A percentile compares a stretch with the other conserved stretches of the same genome.
Conservation (phyloP, 257 asterid species). For the Leonotis leonurus region DNA sequence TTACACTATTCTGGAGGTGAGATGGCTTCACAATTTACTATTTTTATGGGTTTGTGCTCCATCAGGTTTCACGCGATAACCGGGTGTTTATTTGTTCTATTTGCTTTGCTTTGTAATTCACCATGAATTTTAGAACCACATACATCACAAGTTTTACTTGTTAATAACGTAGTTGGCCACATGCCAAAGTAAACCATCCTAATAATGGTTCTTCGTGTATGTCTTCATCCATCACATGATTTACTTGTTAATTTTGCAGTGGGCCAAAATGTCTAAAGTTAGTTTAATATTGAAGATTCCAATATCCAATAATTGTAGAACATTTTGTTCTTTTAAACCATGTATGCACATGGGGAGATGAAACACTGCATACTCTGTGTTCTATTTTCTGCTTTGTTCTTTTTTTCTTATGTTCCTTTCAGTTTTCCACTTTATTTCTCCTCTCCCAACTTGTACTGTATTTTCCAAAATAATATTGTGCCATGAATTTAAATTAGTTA, state of each 20-base stretch:
- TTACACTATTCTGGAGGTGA: conserved; percentile 90
- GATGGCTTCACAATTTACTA: conserved; percentile 11
- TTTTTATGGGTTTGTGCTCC: not conserved
- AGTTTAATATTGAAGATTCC: not conserved
- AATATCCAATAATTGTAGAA: not conserved
- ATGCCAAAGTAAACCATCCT: too few relatives aligned
- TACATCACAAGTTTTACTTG: not conserved
- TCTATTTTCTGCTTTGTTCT: not conserved
- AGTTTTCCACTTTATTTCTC: not conserved
- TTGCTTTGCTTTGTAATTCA: not conserved
- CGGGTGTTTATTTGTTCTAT: not conserved
- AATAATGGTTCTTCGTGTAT: too few relatives aligned
- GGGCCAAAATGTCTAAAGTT: not conserved
- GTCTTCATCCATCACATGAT: too few relatives aligned
- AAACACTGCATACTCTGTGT: not conserved
- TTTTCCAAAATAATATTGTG: too few relatives aligned
- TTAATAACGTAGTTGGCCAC: not conserved
- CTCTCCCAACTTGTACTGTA: not conserved
- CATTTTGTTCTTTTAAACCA: not conserved
- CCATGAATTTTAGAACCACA: not conserved
- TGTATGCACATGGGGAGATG: too few relatives aligned
- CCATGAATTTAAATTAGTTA: too few relatives aligned
- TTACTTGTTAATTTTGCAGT: not conserved
- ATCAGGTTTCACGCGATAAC: not conserved
- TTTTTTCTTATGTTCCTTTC: not conserved